Evolutionary conservation across 805 yeast species (phyloP).

Genomic region (Yamadazyma paraphyllophila): DNA sequence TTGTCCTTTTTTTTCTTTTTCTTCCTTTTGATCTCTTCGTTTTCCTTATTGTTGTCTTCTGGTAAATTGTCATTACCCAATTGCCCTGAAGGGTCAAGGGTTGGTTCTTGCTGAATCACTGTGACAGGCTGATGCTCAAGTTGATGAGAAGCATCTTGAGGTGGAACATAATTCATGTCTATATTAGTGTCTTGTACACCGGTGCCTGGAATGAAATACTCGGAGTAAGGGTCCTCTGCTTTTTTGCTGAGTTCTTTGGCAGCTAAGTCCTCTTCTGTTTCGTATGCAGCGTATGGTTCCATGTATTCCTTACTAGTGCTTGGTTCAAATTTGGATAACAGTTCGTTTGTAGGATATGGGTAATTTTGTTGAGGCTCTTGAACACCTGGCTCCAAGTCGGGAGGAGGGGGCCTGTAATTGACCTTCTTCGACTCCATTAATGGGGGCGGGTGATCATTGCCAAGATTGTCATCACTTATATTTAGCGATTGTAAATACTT

Average conservation of each 20-base stretch:
- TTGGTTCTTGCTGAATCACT: background rate
- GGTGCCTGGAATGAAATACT: conserved; percentile 22
- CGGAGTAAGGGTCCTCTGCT: conserved; percentile 26
- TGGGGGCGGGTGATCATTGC: background rate
- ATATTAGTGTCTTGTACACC: background rate
- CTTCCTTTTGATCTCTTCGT: conserved; percentile 15
- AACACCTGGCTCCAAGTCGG: conserved; percentile 2
- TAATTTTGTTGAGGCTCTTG: background rate
- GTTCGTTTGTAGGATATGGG: background rate
- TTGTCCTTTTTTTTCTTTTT: conserved; percentile 15
- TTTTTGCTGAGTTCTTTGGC: conserved; percentile 8
- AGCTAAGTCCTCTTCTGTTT: conserved; percentile 18
- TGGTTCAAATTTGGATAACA: background rate
- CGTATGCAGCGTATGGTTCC: conserved; percentile 28
- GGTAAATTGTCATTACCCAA: background rate
- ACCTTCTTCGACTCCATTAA: background rate
- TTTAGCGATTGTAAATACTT: conserved; percentile 20
- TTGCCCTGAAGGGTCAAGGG: background rate
- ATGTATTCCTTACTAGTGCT: conserved; percentile 6
- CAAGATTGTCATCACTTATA: conserved; percentile 11
- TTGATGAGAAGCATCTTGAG: background rate
- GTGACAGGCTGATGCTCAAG: background rate
- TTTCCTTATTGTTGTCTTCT: conserved; percentile 13
- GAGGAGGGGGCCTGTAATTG: conserved; percentile 13
- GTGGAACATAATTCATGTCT: background rate